A percentile compares a stretch with the other conserved stretches of the same genome.
phyloP scores from a whole-genome alignment of 257 asterid genomes.

The Salvia hispanica region DNA sequence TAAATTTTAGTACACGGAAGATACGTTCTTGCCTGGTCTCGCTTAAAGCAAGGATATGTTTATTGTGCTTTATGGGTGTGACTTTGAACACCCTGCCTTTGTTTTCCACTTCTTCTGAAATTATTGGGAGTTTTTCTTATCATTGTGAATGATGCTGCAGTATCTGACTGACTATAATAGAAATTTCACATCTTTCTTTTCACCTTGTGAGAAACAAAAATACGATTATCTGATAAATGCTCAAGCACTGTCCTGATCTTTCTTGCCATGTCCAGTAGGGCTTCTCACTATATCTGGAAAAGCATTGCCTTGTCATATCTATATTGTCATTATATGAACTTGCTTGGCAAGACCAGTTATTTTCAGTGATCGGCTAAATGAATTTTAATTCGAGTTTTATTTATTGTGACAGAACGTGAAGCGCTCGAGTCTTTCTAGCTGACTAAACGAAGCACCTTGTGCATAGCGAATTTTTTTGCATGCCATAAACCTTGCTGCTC shows the following conservation, averaged over 20 bases:
- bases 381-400: constrained; percentile 24
- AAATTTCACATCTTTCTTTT: constrained; percentile 9
- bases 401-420: constrained; percentile 19
- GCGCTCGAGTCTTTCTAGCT: constrained; percentile 18
- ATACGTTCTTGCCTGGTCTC: neutral
- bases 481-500: constrained; percentile 22
- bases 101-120: neutral
- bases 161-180: constrained; percentile 1
- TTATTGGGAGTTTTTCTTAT: neutral
- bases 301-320: constrained; percentile 13
- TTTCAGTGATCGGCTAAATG: constrained; percentile 4
- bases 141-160: neutral
- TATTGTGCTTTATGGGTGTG: no score
- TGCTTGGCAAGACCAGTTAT: constrained; percentile 3
- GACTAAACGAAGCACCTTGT: constrained; percentile 3
- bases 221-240: neutral
- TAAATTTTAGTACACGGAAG: neutral
- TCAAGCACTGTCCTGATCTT: constrained; percentile 20
- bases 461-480: neutral
- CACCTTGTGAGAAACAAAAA: constrained; percentile 8
- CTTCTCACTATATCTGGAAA: neutral
- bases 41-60: neutral
- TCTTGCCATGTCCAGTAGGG: constrained; percentile 7
- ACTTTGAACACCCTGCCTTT: neutral
- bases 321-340: constrained; percentile 4